Percentiles rank a stretch among this genome's conserved stretches.
Conservation (phyloP, 257 asterid genomes). For the Jasminum sambac region DNA sequence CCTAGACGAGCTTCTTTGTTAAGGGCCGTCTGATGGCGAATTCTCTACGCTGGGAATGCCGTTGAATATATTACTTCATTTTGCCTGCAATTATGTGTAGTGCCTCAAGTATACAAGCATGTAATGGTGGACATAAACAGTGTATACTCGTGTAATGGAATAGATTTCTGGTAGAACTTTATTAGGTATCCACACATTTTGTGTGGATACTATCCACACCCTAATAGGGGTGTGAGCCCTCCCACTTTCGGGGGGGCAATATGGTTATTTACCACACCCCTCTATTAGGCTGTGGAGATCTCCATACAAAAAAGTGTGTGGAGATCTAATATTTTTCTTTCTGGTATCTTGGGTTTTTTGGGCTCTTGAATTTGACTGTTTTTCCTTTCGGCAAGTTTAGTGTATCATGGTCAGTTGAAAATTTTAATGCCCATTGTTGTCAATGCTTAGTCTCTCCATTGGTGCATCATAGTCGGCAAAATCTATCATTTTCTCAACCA, state of each 20-base stretch:
- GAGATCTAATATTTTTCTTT: no score
- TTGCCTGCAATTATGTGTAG: conserved; percentile 35
- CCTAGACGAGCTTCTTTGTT: not conserved
- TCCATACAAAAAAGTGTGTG: no score
- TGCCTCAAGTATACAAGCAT: not conserved
- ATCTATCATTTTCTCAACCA: no score
- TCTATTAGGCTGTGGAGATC: no score
- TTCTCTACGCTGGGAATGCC: not conserved
- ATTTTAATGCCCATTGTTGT: not conserved
- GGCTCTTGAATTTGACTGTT: not conserved
- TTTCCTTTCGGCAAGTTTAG: not conserved
- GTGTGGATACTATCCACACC: no score
- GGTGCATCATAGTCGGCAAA: no score
- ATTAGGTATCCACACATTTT: no score
- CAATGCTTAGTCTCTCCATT: no score
- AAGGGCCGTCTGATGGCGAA: not conserved
- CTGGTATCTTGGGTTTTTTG: not conserved
- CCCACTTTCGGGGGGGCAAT: no score
- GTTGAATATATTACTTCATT: not conserved
- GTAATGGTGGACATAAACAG: conserved; percentile 10
- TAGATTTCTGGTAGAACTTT: no score
- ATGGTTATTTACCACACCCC: no score
- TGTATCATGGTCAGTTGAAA: not conserved
- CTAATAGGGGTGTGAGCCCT: no score
- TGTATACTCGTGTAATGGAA: not conserved